A percentile compares a stretch with the other conserved stretches of the same genome.
Conservation (phyloP, 192 early-diverging fungal species). For the Kickxella alabastrina region DNA sequence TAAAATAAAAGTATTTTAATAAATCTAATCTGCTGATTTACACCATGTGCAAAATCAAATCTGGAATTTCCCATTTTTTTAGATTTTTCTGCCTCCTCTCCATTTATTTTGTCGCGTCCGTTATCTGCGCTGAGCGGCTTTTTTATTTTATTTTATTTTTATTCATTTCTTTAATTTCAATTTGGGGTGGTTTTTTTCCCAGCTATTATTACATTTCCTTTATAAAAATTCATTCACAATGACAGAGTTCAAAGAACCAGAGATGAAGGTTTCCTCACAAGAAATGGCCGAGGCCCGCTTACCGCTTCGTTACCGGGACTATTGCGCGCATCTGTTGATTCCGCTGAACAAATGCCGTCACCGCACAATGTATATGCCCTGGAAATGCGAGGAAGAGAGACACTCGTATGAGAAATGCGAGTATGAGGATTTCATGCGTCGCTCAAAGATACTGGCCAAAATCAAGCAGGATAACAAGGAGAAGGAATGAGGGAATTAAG, state of each 20-base stretch:
- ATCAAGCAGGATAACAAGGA: constrained; percentile 38
- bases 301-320: constrained; percentile 87
- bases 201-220: neutral
- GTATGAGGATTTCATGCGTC: constrained; percentile 76
- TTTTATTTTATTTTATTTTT: too few relatives aligned
- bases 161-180: too few relatives aligned
- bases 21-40: too few relatives aligned
- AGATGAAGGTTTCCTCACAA: constrained; percentile 82
- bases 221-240: constrained; percentile 28
- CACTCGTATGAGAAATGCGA: constrained; percentile 92
- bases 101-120: too few relatives aligned
- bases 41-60: too few relatives aligned
- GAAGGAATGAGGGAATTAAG: too few relatives aligned
- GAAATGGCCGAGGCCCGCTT: constrained; percentile 81
- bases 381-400: constrained; percentile 88
- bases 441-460: constrained; percentile 43
- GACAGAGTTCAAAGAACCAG: constrained; percentile 48
- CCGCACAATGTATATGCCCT: constrained; percentile 81
- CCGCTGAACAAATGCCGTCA: constrained; percentile 88
- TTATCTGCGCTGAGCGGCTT: too few relatives aligned
- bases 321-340: constrained; percentile 88
- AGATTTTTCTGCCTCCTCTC: too few relatives aligned
- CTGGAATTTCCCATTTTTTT: too few relatives aligned
- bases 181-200: neutral
- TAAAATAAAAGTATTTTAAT: too few relatives aligned